These are phyloP conservation scores for Hygrophorus russula DNA, from an alignment of 768 basidiomycete genomes.

Conservation along the genomic window DNA sequence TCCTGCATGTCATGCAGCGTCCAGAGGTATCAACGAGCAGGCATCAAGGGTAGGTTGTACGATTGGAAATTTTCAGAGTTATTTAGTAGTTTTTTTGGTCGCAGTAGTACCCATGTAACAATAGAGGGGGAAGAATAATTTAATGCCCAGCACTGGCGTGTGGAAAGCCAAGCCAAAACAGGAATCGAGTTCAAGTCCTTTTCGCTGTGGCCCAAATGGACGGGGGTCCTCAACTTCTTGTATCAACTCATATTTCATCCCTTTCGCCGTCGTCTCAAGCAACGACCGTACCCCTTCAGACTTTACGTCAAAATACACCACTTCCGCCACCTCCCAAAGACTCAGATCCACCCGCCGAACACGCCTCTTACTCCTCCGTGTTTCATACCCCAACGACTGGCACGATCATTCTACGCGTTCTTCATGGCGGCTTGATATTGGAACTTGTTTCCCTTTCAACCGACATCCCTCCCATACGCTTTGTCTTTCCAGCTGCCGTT, in stretches of 20 bases:
- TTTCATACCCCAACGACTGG: constrained; percentile 49
- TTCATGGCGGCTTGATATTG: constrained; percentile 63
- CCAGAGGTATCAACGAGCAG: constrained; percentile 20
- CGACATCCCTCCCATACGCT: constrained; percentile 54
- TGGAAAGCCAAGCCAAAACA: neutral
- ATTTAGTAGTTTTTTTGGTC: neutral
- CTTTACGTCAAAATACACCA: constrained; percentile 43
- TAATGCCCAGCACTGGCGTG: neutral
- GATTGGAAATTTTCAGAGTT: neutral
- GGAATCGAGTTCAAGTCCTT: neutral
- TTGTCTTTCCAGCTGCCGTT: constrained; percentile 65
- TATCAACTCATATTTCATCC: constrained; percentile 55
- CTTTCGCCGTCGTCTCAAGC: constrained; percentile 43
- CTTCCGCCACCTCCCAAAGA: constrained; percentile 31
- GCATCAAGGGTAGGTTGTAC: constrained; percentile 17
- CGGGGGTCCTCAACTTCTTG: constrained; percentile 23
- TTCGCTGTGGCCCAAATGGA: neutral
- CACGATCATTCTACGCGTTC: constrained; percentile 59
- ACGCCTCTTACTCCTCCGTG: constrained; percentile 56
- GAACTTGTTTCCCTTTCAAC: constrained; percentile 70
- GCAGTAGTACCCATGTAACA: too few relatives aligned
- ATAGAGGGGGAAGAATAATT: too few relatives aligned
- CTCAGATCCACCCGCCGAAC: constrained; percentile 47
- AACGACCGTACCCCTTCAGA: constrained; percentile 42
- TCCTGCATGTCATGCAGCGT: constrained; percentile 54